phyloP scores from a whole-genome alignment of 495 filamentous ascomycete genomes.

The Thermochaetoides thermophila region DNA sequence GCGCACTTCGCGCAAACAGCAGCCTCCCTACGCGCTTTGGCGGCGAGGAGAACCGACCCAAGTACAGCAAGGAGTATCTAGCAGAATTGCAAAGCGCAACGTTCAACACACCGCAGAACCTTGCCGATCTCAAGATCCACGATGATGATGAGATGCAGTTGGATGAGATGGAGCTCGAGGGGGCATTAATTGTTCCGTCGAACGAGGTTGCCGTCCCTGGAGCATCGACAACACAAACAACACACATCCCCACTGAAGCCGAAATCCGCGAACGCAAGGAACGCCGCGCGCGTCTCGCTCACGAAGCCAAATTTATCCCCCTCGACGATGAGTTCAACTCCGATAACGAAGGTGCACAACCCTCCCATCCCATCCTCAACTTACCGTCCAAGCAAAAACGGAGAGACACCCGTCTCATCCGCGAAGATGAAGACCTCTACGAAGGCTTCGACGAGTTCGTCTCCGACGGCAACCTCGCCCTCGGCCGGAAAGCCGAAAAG shows the following conservation, averaged over 20 bases:
- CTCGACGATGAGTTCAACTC: conserved; percentile 45
- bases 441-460: conserved; percentile 92
- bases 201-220: conserved; percentile 8
- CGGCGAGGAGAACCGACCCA: conserved; percentile 54
- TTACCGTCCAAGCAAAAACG: conserved; percentile 37
- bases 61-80: conserved; percentile 75
- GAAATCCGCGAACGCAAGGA: conserved; percentile 90
- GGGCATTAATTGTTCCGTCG: conserved; percentile 46
- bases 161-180: conserved; percentile 40
- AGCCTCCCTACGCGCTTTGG: conserved; percentile 41
- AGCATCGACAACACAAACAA: conserved; percentile 1
- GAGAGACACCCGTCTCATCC: conserved; percentile 56
- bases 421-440: conserved; percentile 84
- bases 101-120: conserved; percentile 55
- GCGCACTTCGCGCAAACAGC: conserved; percentile 36
- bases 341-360: conserved; percentile 7
- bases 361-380: conserved; percentile 20
- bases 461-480: conserved; percentile 63
- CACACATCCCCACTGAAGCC: conserved; percentile 56
- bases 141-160: conserved; percentile 28
- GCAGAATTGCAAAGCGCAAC: conserved; percentile 73
- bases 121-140: conserved; percentile 18
- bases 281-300: conserved; percentile 60
- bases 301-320: conserved; percentile 66
- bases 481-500: conserved; percentile 69